phyloP scores from a whole-genome alignment of 2,329 filamentous ascomycete genomes.

The Exserohilum turcica region DNA sequence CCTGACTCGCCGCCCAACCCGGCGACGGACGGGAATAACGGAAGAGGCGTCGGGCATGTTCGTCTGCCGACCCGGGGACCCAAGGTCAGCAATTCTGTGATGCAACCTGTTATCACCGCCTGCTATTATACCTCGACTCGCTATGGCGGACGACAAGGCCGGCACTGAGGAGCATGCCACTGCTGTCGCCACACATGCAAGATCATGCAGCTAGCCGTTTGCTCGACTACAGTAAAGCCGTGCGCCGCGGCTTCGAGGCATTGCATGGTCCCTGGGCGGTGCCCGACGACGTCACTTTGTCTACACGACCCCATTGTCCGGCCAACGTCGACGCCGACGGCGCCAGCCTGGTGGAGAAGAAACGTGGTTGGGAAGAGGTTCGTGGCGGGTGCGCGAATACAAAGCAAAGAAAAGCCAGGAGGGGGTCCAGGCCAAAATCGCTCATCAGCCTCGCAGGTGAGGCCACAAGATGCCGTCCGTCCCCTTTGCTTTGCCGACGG shows the following conservation, averaged over 20 bases:
- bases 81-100: no score
- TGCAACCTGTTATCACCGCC: no score
- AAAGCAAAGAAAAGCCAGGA: background rate
- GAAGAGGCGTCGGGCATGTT: no score
- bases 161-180: background rate
- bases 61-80: no score
- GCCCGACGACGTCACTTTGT: slow-evolving; percentile 4
- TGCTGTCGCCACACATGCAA: slow-evolving; percentile 6
- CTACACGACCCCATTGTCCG: background rate
- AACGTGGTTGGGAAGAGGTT: background rate
- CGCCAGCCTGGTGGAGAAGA: background rate
- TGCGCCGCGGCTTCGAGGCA: background rate
- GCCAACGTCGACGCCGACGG: background rate
- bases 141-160: background rate
- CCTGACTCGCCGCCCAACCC: no score
- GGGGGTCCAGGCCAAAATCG: background rate
- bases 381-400: background rate
- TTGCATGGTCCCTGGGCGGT: background rate
- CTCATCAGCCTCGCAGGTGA: background rate
- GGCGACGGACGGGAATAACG: no score
- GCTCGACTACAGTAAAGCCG: background rate
- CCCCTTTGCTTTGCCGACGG: background rate
- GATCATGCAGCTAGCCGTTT: slow-evolving; percentile 14
- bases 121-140: no score
- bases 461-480: background rate